Conservation (phyloP, 176 grass and related monocot species). For the Poa pratensis region DNA sequence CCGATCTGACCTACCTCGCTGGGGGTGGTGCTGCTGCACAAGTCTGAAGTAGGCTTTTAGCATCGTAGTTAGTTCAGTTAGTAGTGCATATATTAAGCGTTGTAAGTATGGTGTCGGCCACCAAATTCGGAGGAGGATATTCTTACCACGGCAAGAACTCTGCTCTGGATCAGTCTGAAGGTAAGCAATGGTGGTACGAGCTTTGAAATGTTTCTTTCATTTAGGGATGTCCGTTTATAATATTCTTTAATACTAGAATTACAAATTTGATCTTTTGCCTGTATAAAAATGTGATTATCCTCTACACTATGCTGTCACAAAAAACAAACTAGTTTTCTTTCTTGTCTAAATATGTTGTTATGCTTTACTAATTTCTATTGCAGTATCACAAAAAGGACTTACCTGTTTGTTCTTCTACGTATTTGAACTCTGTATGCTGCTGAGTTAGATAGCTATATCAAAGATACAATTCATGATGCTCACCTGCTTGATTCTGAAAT, state of each 20-base stretch:
- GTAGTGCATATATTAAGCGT: slow-evolving; percentile 37
- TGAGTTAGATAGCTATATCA: slow-evolving; percentile 9
- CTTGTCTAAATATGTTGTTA: not conserved
- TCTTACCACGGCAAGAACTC: slow-evolving; percentile 47
- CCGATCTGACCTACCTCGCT: slow-evolving; percentile 79
- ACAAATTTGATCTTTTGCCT: not conserved
- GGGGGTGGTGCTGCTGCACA: slow-evolving; percentile 61
- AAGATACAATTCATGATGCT: slow-evolving; percentile 33
- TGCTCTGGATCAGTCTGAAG: slow-evolving; percentile 50
- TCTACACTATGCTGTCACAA: not conserved
- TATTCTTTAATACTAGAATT: not conserved
- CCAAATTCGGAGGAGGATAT: slow-evolving; percentile 49
- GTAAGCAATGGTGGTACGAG: slow-evolving; percentile 44
- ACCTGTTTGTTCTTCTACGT: not conserved
- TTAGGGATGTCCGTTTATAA: not conserved
- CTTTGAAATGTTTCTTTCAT: slow-evolving; percentile 33
- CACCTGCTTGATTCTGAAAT: slow-evolving; percentile 3
- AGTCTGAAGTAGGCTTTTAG: slow-evolving; percentile 52
- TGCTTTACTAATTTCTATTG: not conserved
- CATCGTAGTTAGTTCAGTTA: slow-evolving; percentile 42
- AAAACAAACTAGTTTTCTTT: not conserved
- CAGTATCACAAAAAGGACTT: not conserved
- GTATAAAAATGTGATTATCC: not conserved
- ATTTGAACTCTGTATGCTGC: not conserved
- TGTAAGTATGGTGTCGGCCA: slow-evolving; percentile 62